Base-by-base conservation (phyloP, 1,284 basidiomycete species). In the Rhodotorula sp. region DNA sequence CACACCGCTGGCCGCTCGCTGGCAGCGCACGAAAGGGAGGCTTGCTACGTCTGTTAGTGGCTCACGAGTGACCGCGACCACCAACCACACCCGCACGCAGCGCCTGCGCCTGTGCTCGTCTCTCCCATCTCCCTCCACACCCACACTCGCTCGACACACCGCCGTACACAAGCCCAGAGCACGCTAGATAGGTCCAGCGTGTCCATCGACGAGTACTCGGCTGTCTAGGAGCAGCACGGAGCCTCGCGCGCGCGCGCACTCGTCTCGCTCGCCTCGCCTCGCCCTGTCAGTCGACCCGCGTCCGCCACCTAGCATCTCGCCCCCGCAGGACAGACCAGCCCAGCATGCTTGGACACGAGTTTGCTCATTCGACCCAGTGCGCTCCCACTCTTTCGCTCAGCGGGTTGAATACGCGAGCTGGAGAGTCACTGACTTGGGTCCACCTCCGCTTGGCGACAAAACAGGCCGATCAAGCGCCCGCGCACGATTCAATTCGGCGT, bases 401-500 rank as follows among this genome's bases (percentile, higher is more conserved):
- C 7, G 24, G 3, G 7, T 54, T 29, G 4, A 4, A 4, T 10
- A 49, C 19, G 32, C 27, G 19, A 24, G 39, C 7, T 6, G 47
- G 47, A 11, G 29, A 32, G 24, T 9, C 13, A 8, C 44, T 22
- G n/a, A 3, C 13, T n/a, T 47, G 32, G 24, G 5, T 20, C 27
- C n/a, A 36, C 52, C 32, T 29, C 22, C 20, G 24, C 24, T 22
- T 30, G 53, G n/a, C 24, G 44, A 29, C 3, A n/a, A 4, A 3
- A 2, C 66, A 74, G 73, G 30, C 67, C 73, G 24, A 71, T 74
- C 62, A 68, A 69, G 67, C 64, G 73, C 11, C 73, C 73, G 34
- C 61, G 70, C 34, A 74, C 73, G 51, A 95, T 99, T 72, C 96
- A 99, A 82, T 99, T 99, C 84, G 95, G 96, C 79, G 94, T 99